A percentile compares a stretch with the other conserved stretches of the same genome.
Evolutionary conservation across 1,284 basidiomycete species (phyloP).

Genomic region (Fomitopsis betulina): DNA sequence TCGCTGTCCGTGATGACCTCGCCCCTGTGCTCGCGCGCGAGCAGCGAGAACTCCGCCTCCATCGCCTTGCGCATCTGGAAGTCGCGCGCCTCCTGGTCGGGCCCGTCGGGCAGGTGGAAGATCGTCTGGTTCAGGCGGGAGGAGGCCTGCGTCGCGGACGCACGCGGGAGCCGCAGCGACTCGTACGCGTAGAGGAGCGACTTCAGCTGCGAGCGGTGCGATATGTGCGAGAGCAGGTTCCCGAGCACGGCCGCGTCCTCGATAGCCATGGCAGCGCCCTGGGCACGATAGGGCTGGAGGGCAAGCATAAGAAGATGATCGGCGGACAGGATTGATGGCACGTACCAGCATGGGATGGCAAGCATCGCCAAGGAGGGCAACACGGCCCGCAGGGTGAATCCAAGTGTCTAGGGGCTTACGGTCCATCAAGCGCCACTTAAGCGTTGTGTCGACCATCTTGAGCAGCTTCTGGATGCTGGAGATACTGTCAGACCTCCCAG

Average conservation of each 20-base stretch:
- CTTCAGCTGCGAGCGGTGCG: conserved; percentile 35
- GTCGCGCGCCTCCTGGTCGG: conserved; percentile 48
- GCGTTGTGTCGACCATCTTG: conserved; percentile 33
- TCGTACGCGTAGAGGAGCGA: conserved; percentile 50
- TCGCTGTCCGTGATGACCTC: conserved; percentile 1
- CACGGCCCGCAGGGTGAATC: conserved; percentile 34
- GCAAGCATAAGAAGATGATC: not conserved
- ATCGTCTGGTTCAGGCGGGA: conserved; percentile 47
- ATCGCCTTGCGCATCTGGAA: conserved; percentile 48
- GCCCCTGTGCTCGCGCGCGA: conserved; percentile 8
- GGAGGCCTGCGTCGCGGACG: conserved; percentile 42
- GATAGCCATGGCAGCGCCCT: conserved; percentile 66
- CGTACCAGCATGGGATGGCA: conserved; percentile 58
- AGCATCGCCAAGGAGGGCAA: conserved; percentile 38
- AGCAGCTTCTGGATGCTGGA: conserved; percentile 35
- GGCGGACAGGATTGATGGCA: conserved; percentile 12
- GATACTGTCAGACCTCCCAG: not conserved
- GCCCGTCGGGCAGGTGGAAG: conserved; percentile 53
- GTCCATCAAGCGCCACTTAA: conserved; percentile 44
- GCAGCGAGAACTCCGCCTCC: conserved; percentile 30
- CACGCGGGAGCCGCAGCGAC: conserved; percentile 40
- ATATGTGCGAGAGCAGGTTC: conserved; percentile 47
- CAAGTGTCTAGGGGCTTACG: conserved; percentile 36
- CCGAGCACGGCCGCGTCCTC: conserved; percentile 66
- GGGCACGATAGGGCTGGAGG: conserved; percentile 58